Evolutionary conservation across 176 grass and related monocot species (phyloP), one percentile per base, ranked within the genome.

Genomic region (Miscanthus lutarioriparius): DNA sequence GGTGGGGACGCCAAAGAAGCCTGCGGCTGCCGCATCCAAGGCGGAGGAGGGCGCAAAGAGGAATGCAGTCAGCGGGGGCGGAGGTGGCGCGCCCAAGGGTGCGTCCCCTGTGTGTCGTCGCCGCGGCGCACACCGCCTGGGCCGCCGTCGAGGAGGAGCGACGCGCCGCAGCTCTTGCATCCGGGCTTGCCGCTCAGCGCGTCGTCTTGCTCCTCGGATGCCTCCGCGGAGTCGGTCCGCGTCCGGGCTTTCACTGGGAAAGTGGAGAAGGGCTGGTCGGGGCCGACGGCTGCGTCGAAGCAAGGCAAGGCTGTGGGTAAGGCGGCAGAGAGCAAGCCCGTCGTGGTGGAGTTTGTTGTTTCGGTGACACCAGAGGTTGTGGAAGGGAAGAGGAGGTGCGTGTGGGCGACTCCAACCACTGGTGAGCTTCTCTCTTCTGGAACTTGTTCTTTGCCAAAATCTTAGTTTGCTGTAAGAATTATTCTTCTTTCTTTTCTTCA

Each of bases 161-260:
- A 92, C 62, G 75, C 74, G 84, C 76, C 74, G 84, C 76, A 76
- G 38, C 74, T 80, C 22, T 28, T 82, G 32, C 91, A 85, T 62
- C 86, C 84, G 13, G 87, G 89, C 83, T 70, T 93, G 82, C 91
- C 88, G 5, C 87, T 92, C 33, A 84, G 67, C 63, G 88, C 84
- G 83, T 96, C 96, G 80, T 96, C 96, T 49, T 94, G 91, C 81
- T 96, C 96, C 35, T 88, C 89, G 25, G 95, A 95, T 19, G 89
- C 91, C 47, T 95, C 96, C 27, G 72, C 44, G 1, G 93, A 96
- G 59, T 88, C 86, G 1, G 74, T 82, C 80, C 83, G 86, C 44
- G 84, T 86, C 79, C 89, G 86, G 39, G 36, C 83, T 32, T 95
- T 88, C 7, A 77, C 86, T 1, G 91, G 89, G 58, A 91, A 67